Evolutionary conservation across 352 stramenopile species (phyloP), one percentile per base, ranked within the genome.

Genomic region (Globisporangium echinulatum): DNA sequence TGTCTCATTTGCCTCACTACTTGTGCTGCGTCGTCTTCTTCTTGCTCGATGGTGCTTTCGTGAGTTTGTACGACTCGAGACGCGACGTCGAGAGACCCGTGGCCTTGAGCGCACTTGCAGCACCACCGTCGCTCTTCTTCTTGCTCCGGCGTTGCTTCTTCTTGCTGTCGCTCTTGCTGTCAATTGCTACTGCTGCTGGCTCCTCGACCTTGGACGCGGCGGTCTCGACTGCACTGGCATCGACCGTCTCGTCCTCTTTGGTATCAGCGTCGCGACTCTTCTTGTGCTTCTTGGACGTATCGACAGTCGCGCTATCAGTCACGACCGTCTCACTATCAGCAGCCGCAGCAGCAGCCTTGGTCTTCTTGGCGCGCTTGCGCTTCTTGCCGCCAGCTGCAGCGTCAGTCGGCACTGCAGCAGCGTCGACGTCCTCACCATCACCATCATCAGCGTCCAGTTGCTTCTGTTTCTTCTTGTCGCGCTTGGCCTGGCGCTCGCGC

Each of bases 21-120:
- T 25, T 25, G 25, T 25, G 25, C 25, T 25, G 25, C 25, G 25
- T 25, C 25, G 25, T 25, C 66, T 85, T 82, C 56, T 76, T 81
- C 71, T 85, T 88, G 40, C 55, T 63, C 39, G 66, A 8, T 56
- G 88, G 90, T 46, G 80, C 7, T 58, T 90, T 92, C 46, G 80
- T 51, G 55, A 90, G 62, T 66, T 90, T 90, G 76, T 92, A 92
- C 63, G 83, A 92, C 64, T 92, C 80, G 55, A 92, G 72, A 50
- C 83, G 83, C 67, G 83, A 92, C 17, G 79, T 76, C 11, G 83
- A 82, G 17, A 92, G 68, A 39, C 80, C 79, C 13, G 79, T 88
- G n/a, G 69, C 58, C 13, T 71, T 72, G 56, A 74, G 80, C 25
- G 66, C 39, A 25, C n/a, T 33, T 61, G n/a, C 38, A 25, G 42